These are phyloP conservation scores for Lactuca saligna DNA, from an alignment of 129 eudicot species.

Conservation along the genomic window DNA sequence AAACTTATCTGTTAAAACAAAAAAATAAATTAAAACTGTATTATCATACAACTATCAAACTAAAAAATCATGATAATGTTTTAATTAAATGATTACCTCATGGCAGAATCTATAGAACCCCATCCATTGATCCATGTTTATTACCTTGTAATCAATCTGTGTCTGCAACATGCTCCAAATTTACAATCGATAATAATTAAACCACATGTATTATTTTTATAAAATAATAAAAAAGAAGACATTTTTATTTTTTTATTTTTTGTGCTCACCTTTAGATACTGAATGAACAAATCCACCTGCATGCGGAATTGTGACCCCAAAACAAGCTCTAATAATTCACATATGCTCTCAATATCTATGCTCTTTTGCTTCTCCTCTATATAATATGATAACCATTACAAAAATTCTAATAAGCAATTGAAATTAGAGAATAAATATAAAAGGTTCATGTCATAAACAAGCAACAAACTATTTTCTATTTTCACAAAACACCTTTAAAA, in stretches of 20 bases:
- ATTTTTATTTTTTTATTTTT: background rate
- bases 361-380: conserved; percentile 94
- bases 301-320: conserved; percentile 69
- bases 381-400: conserved; percentile 14
- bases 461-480: background rate
- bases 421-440: background rate
- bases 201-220: background rate
- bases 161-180: conserved; percentile 45
- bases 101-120: conserved; percentile 87
- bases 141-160: conserved; percentile 87
- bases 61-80: background rate
- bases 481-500: too few species aligned
- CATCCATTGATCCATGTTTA: conserved; percentile 97
- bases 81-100: conserved; percentile 55
- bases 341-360: conserved; percentile 92
- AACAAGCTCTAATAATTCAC: conserved; percentile 86
- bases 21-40: background rate
- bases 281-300: conserved; percentile 74
- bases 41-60: too few species aligned
- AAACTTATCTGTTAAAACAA: conserved; percentile 61
- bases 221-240: background rate
- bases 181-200: background rate
- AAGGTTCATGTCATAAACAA: background rate
- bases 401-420: background rate
- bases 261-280: conserved; percentile 64